phyloP scores from a whole-genome alignment of 257 asterid genomes.

The Hygrophila difformis region DNA sequence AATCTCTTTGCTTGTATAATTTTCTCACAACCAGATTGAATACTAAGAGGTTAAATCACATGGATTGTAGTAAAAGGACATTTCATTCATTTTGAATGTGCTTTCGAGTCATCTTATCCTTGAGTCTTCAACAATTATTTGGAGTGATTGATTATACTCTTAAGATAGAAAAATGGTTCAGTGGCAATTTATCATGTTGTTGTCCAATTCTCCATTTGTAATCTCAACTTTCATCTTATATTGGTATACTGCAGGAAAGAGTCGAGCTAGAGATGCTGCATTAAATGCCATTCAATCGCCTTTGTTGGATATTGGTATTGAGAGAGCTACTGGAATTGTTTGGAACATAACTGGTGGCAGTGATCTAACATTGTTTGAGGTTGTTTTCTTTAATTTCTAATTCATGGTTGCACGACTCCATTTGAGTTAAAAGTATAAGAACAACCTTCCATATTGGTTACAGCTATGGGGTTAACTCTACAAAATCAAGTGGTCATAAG shows the following conservation, averaged over 20 bases:
- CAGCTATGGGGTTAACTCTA: too few relatives aligned
- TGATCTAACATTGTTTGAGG: conserved; percentile 91
- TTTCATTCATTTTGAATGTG: conserved; percentile 2
- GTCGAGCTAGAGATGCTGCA: conserved; percentile 93
- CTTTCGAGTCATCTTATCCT: neutral
- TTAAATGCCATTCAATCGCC: conserved; percentile 88
- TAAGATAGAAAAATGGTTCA: neutral
- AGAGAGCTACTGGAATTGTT: conserved; percentile 95
- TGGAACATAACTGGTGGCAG: conserved; percentile 96
- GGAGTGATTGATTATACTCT: neutral
- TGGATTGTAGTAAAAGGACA: neutral
- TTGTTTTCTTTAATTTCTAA: conserved; percentile 5
- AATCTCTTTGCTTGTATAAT: too few relatives aligned
- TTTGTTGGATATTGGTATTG: conserved; percentile 79
- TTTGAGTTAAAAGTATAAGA: neutral
- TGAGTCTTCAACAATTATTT: conserved; percentile 2
- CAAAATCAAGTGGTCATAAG: too few relatives aligned
- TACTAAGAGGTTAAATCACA: neutral
- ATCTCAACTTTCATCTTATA: conserved; percentile 11
- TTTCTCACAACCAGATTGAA: neutral
- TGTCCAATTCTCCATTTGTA: conserved; percentile 3
- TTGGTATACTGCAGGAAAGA: conserved; percentile 53
- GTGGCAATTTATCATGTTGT: neutral
- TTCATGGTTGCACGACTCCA: neutral
- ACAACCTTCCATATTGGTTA: too few relatives aligned